These are phyloP conservation scores for Globisporangium radiosum DNA, from an alignment of 352 stramenopile genomes.

Conservation along the genomic window DNA sequence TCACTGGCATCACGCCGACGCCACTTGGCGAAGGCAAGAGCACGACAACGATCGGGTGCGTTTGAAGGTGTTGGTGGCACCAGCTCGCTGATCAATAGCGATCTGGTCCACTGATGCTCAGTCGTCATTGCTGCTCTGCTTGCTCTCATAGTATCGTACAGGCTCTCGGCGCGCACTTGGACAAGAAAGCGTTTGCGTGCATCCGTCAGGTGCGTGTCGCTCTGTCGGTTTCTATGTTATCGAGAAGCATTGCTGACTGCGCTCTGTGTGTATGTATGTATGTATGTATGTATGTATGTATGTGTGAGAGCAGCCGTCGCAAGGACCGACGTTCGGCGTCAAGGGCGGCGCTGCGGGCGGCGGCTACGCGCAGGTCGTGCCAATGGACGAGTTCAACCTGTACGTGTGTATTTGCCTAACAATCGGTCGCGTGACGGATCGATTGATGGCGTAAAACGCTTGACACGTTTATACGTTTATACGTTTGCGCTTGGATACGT, in stretches of 20 bases:
- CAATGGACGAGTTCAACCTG: constrained; percentile 99
- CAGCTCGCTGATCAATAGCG: no score
- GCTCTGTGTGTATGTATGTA: background rate
- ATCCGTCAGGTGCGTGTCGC: constrained; percentile 87
- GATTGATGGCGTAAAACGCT: no score
- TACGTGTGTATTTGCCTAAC: constrained; percentile 15
- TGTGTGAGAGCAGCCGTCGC: constrained; percentile 68
- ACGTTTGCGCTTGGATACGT: no score
- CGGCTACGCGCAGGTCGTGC: constrained; percentile 93
- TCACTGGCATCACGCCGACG: constrained; percentile 97
- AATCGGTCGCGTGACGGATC: no score
- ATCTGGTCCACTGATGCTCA: no score
- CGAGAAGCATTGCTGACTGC: background rate
- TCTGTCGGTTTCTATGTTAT: no score
- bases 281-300: constrained; percentile 9
- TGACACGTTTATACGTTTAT: no score
- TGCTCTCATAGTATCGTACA: constrained; percentile 83
- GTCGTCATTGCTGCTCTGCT: no score
- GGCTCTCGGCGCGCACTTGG: constrained; percentile 88
- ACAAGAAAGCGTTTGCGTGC: constrained; percentile 94
- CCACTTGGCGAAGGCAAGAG: constrained; percentile 97
- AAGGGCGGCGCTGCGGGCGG: constrained; percentile 87
- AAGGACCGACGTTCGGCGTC: constrained; percentile 98
- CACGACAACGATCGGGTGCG: constrained; percentile 96
- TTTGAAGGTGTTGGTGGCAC: no score